Conservation (phyloP, 805 yeast genomes). For the Candida wancherniae region DNA sequence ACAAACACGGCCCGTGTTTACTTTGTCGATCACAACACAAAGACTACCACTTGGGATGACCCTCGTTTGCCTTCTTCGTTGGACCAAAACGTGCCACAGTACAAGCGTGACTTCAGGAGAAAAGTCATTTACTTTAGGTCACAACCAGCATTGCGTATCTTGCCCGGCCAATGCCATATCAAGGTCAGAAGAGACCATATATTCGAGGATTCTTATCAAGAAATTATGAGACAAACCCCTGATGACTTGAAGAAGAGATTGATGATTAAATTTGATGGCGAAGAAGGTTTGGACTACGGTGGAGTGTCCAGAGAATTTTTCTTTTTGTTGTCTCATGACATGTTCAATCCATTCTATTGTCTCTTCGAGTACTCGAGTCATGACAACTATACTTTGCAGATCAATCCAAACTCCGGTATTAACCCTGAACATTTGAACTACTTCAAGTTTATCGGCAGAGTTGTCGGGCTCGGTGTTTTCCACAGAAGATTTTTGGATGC, state of each 20-base stretch:
- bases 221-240: slow-evolving; percentile 97
- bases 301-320: slow-evolving; percentile 98
- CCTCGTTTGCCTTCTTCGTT: slow-evolving; percentile 96
- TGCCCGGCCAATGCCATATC: slow-evolving; percentile 98
- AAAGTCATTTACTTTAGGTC: slow-evolving; percentile 96
- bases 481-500: slow-evolving; percentile 97
- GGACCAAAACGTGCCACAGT: slow-evolving; percentile 98
- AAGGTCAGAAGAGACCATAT: slow-evolving; percentile 95
- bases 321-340: slow-evolving; percentile 93
- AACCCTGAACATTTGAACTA: slow-evolving; percentile 97
- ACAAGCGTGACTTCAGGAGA: slow-evolving; percentile 97
- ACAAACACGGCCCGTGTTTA: slow-evolving; percentile 98
- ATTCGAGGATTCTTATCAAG: slow-evolving; percentile 97
- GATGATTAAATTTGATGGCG: slow-evolving; percentile 98
- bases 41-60: slow-evolving; percentile 99
- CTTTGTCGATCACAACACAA: slow-evolving; percentile 98
- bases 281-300: slow-evolving; percentile 99
- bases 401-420: slow-evolving; percentile 94
- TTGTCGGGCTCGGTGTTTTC: slow-evolving; percentile 96
- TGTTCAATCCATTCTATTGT: slow-evolving; percentile 98
- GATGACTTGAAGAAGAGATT: slow-evolving; percentile 95
- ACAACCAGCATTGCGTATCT: slow-evolving; percentile 93
- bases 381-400: slow-evolving; percentile 96
- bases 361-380: slow-evolving; percentile 95
- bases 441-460: slow-evolving; percentile 97